Evolutionary conservation across 192 early-diverging fungal genomes (phyloP).

Genomic region (Coemansia sp.): DNA sequence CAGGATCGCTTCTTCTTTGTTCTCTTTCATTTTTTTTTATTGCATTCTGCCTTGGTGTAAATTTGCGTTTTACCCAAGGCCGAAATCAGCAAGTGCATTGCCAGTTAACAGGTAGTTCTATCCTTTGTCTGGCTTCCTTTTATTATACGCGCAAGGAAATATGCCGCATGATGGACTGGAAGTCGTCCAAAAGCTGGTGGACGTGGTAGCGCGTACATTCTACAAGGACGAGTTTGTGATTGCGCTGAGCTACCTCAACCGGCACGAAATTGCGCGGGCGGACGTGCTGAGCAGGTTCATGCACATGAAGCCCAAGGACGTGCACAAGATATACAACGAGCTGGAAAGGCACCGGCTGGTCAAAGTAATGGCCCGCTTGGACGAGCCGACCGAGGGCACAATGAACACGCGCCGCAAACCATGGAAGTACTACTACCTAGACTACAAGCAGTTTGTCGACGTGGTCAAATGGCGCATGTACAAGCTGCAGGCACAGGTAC

Average conservation of each 20-base stretch:
- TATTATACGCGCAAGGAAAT: neutral
- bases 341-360: slow-evolving; percentile 76
- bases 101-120: neutral
- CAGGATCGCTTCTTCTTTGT: too few species aligned
- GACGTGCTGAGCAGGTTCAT: slow-evolving; percentile 72
- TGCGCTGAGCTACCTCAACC: slow-evolving; percentile 79
- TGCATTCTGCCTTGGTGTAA: too few species aligned
- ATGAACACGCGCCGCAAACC: slow-evolving; percentile 53
- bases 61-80: too few species aligned
- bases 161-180: slow-evolving; percentile 46
- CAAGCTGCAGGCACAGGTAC: slow-evolving; percentile 68
- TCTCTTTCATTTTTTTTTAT: too few species aligned
- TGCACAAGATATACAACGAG: slow-evolving; percentile 76
- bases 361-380: slow-evolving; percentile 13
- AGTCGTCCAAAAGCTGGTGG: slow-evolving; percentile 62
- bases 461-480: slow-evolving; percentile 91
- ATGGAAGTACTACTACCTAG: slow-evolving; percentile 81
- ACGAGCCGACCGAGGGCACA: slow-evolving; percentile 22
- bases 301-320: slow-evolving; percentile 65
- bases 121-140: neutral
- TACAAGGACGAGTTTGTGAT: slow-evolving; percentile 77
- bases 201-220: slow-evolving; percentile 80
- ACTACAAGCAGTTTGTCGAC: slow-evolving; percentile 92
- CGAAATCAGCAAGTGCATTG: too few species aligned
- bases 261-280: slow-evolving; percentile 65